Evolutionary conservation across 305 asterid species (phyloP).

Genomic region (Ilex paraguariensis): DNA sequence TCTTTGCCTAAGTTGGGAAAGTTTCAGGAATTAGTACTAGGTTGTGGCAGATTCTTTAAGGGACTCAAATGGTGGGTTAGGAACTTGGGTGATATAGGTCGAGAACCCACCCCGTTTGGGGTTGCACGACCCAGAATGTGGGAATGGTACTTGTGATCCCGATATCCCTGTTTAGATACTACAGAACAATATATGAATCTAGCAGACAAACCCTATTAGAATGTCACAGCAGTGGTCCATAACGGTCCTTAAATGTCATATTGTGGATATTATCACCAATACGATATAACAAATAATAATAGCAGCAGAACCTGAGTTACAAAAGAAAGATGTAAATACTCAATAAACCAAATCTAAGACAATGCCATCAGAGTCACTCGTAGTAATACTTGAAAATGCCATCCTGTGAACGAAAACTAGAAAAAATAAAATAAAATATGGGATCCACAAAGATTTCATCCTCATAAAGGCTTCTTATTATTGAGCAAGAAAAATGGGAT

Average conservation of each 20-base stretch:
- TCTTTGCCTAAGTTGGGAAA: no score
- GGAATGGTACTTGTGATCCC: no score
- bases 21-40: no score
- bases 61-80: no score
- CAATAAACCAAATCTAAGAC: no score
- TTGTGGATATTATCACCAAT: neutral
- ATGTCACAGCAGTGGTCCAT: neutral
- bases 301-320: neutral
- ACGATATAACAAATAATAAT: neutral
- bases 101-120: no score
- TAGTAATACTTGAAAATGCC: no score
- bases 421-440: neutral
- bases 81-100: no score
- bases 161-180: no score
- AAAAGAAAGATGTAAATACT: neutral
- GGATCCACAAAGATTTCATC: neutral
- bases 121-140: no score
- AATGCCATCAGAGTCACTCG: neutral
- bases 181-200: no score
- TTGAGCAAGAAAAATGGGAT: slow-evolving; percentile 3
- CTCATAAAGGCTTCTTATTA: neutral
- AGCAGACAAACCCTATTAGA: neutral
- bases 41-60: no score
- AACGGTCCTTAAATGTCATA: neutral
- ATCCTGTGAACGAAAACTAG: neutral